Evolutionary conservation across 2,329 filamentous ascomycete genomes (phyloP), one percentile per base, ranked within the genome.

Genomic region (Paraphoma sp.): DNA sequence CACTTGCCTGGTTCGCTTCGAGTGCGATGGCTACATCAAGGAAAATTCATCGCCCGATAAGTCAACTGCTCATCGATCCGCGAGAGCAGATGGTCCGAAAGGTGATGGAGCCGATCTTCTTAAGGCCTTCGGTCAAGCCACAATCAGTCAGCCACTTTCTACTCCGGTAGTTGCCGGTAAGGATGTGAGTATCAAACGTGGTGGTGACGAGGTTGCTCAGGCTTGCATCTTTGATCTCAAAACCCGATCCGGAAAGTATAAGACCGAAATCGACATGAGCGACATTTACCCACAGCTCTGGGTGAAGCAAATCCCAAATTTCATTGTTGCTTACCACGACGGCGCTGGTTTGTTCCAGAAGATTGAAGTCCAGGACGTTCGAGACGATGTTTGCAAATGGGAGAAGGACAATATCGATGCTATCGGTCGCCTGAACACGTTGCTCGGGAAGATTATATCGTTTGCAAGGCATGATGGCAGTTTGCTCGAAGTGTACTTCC

Each of bases 1-100:
- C 10, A 72, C 74, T 0, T 79, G 81, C 46, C 57, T 88, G 2
- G 73, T 89, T 0, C 81, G 87, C 0, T 87, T 82, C 47, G 85
- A 87, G 66, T 79, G 76, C 0, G 87, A 90, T 68, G 87, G 86
- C 0, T 89, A 86, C 57, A 62, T 82, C 29, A 36, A 42, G 30
- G 43, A 63, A 9, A 41, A 49, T 7, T 33, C 31, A 33, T 7
- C 7, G 31, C 7, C 7, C 12, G 12, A 33, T 33, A 12, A 12
- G 7, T 33, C 31, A 7, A 33, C 31, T 33, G 31, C 12, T 17
- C 7, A 7, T 14, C 4, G 29, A 5, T 29, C 46, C 14, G 31
- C 18, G 38, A 23, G 50, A 48, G 12, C 17, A 14, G 10, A 6
- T 8, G 6, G 6, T 29, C 8, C 10, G 3, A 44, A 51, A 17